These are phyloP conservation scores for Pterocarpus macrocarpus DNA, from an alignment of 306 rosid species.

Conservation along the genomic window DNA sequence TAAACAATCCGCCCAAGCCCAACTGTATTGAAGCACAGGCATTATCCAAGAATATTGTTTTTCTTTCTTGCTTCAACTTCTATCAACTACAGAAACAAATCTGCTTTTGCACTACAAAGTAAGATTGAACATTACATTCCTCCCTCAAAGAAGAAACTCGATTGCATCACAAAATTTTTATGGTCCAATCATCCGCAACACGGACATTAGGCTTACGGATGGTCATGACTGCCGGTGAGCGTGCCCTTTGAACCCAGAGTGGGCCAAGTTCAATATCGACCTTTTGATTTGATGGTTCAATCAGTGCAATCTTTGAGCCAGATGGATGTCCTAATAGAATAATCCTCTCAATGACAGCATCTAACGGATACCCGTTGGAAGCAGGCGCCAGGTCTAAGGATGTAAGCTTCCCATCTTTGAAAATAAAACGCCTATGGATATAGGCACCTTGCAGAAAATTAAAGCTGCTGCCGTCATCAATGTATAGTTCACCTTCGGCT, in stretches of 20 bases:
- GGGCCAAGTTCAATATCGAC: conserved; percentile 74
- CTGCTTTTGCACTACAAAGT: conserved; percentile 23
- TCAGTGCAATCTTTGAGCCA: conserved; percentile 65
- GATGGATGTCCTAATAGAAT: conserved; percentile 75
- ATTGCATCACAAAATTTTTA: conserved; percentile 59
- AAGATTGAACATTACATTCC: not conserved
- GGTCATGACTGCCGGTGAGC: conserved; percentile 55
- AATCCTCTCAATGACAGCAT: conserved; percentile 79
- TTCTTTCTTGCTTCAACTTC: conserved; percentile 39
- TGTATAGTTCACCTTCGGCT: conserved; percentile 94
- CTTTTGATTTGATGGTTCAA: conserved; percentile 72
- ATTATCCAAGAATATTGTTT: conserved; percentile 26
- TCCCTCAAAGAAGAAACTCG: conserved; percentile 11
- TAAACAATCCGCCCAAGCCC: conserved; percentile 39
- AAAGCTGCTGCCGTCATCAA: conserved; percentile 91
- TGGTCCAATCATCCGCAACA: conserved; percentile 78
- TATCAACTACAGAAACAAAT: conserved; percentile 40
- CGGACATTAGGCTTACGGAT: conserved; percentile 82
- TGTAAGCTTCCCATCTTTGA: conserved; percentile 72
- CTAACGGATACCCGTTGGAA: conserved; percentile 53
- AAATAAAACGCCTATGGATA: conserved; percentile 86
- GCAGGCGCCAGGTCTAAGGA: conserved; percentile 64
- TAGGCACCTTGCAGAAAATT: conserved; percentile 76
- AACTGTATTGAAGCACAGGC: conserved; percentile 1
- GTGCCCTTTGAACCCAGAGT: conserved; percentile 65